Evolutionary conservation across 2,329 filamentous ascomycete species (phyloP).

Genomic region (Dactylellina sp.): DNA sequence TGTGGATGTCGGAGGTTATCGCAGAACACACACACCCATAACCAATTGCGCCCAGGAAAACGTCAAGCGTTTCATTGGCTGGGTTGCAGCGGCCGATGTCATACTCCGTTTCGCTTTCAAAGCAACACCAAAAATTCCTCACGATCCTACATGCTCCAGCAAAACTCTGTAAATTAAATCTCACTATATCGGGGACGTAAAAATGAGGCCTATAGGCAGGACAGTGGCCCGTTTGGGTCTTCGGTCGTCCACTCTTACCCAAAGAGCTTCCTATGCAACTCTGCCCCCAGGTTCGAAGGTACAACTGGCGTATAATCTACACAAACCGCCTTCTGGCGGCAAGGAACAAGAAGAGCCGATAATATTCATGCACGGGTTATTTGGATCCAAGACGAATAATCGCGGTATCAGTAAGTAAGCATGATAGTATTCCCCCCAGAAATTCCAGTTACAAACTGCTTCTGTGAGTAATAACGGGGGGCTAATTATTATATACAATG

Average conservation of each 20-base stretch:
- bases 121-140: slow-evolving; percentile 53
- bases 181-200: neutral
- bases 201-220: slow-evolving; percentile 20
- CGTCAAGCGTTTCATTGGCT: slow-evolving; percentile 39
- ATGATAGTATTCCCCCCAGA: slow-evolving; percentile 52
- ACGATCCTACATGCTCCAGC: too few relatives aligned
- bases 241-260: neutral
- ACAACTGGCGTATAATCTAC: slow-evolving; percentile 74
- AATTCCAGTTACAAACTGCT: neutral
- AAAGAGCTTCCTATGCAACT: slow-evolving; percentile 7
- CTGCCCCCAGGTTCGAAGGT: slow-evolving; percentile 15
- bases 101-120: slow-evolving; percentile 25
- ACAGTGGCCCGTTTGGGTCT: slow-evolving; percentile 17
- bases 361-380: slow-evolving; percentile 89
- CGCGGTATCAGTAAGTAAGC: slow-evolving; percentile 90
- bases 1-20: slow-evolving; percentile 38
- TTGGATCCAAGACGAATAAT: slow-evolving; percentile 96
- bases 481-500: neutral
- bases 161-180: neutral
- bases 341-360: slow-evolving; percentile 72
- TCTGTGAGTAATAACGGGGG: slow-evolving; percentile 16
- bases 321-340: slow-evolving; percentile 68
- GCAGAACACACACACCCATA: too few relatives aligned
- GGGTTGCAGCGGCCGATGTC: neutral
- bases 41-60: neutral